Percentiles rank a stretch among this genome's conserved stretches.
Conservation (phyloP, 2,329 filamentous ascomycete species). For the Penicillium freii region DNA sequence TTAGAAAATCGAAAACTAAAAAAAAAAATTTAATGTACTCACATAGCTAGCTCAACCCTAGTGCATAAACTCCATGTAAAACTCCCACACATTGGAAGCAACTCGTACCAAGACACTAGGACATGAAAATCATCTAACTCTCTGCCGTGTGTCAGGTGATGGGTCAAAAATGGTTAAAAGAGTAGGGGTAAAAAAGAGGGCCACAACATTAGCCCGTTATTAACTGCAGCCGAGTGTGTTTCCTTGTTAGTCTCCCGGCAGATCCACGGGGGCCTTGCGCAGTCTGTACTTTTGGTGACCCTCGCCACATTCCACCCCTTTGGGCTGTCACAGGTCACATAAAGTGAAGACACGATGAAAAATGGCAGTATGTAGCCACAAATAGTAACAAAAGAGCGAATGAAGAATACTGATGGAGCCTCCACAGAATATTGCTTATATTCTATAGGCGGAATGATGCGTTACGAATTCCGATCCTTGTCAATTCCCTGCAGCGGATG, state of each 20-base stretch:
- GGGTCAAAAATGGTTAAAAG: conserved; percentile 13
- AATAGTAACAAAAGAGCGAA: background rate
- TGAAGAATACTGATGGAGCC: background rate
- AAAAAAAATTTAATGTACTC: background rate
- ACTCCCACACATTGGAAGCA: background rate
- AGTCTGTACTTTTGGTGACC: conserved; percentile 11
- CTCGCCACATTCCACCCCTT: conserved; percentile 23
- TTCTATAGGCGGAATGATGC: conserved; percentile 4
- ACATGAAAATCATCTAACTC: conserved; percentile 8
- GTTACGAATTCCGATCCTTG: conserved; percentile 16
- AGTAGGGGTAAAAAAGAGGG: background rate
- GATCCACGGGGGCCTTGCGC: conserved; percentile 16
- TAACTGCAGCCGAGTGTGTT: conserved; percentile 11
- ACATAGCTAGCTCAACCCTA: background rate
- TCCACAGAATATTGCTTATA: background rate
- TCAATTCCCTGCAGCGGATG: conserved; percentile 30
- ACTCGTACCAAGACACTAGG: conserved; percentile 17
- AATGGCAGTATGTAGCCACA: background rate
- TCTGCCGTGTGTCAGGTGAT: conserved; percentile 23
- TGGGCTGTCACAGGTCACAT: conserved; percentile 1
- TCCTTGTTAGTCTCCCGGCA: conserved; percentile 23
- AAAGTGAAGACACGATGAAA: background rate
- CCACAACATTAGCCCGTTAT: background rate
- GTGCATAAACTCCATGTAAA: background rate
- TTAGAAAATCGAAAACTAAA: background rate